phyloP scores from a whole-genome alignment of 108 stramenopile genomes.

The Stephanodiscus minutulus region DNA sequence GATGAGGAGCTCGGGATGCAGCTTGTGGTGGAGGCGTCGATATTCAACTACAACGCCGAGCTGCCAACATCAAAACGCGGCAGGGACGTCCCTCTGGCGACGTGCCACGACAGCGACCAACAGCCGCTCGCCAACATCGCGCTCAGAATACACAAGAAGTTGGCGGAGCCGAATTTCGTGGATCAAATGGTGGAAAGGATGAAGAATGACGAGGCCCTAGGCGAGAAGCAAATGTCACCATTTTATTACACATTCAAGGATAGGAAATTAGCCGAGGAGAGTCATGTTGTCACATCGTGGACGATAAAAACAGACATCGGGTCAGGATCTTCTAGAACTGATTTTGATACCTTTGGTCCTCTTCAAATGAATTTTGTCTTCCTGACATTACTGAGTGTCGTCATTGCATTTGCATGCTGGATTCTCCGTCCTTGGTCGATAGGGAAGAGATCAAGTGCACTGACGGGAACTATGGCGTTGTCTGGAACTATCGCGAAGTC shows the following conservation, averaged over 20 bases:
- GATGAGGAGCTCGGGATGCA: constrained; percentile 52
- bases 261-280: constrained; percentile 15
- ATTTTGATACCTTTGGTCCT: background rate
- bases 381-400: constrained; percentile 10
- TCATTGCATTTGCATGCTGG: constrained; percentile 9
- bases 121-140: constrained; percentile 35
- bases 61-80: constrained; percentile 7
- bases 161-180: constrained; percentile 34
- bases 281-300: constrained; percentile 49
- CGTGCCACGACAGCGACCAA: constrained; percentile 39
- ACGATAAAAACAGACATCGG: constrained; percentile 51
- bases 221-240: constrained; percentile 29
- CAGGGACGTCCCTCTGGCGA: constrained; percentile 20
- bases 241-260: constrained; percentile 35
- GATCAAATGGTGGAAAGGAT: constrained; percentile 27
- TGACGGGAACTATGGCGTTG: background rate
- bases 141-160: constrained; percentile 29
- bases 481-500: background rate
- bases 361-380: constrained; percentile 2
- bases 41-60: constrained; percentile 41
- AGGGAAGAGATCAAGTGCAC: background rate
- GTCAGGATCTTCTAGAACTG: constrained; percentile 5
- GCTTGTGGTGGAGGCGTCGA: constrained; percentile 45
- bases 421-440: background rate
- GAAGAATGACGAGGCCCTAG: constrained; percentile 26